These are phyloP conservation scores for Penicillium robsamsonii DNA, from an alignment of 495 filamentous ascomycete genomes.

Conservation along the genomic window DNA sequence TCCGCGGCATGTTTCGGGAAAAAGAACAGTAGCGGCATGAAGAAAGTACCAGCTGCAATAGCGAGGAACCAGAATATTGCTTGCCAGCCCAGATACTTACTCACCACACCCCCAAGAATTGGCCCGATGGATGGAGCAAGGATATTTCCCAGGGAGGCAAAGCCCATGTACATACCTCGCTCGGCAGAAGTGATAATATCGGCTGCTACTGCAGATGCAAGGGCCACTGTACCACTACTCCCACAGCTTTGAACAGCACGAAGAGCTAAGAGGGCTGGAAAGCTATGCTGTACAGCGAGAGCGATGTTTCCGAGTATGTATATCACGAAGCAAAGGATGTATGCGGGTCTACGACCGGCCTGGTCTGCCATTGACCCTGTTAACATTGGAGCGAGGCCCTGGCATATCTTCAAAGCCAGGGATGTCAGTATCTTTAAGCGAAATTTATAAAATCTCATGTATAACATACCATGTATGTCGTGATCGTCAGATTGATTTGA, in stretches of 20 bases:
- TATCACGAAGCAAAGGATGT: slow-evolving; percentile 45
- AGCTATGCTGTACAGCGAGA: slow-evolving; percentile 45
- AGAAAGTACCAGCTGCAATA: slow-evolving; percentile 48
- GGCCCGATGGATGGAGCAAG: slow-evolving; percentile 51
- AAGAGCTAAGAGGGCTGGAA: slow-evolving; percentile 44
- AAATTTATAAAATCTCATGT: neutral
- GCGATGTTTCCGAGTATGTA: slow-evolving; percentile 49
- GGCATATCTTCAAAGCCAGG: slow-evolving; percentile 36
- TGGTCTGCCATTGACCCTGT: slow-evolving; percentile 50
- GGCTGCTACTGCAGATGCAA: slow-evolving; percentile 44
- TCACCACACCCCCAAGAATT: slow-evolving; percentile 61
- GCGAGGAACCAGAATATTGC: slow-evolving; percentile 75
- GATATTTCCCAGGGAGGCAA: slow-evolving; percentile 34
- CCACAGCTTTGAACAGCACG: slow-evolving; percentile 52
- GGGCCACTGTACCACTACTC: slow-evolving; percentile 46
- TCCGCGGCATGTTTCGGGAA: slow-evolving; percentile 44
- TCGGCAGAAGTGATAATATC: slow-evolving; percentile 48
- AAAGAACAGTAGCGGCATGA: slow-evolving; percentile 32
- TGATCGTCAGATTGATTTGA: slow-evolving; percentile 52
- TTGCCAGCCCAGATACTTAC: slow-evolving; percentile 65
- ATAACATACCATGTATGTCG: slow-evolving; percentile 44
- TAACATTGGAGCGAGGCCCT: slow-evolving; percentile 51
- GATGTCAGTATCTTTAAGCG: neutral
- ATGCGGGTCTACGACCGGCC: slow-evolving; percentile 49
- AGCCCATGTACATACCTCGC: slow-evolving; percentile 48